Evolutionary conservation across 192 early-diverging fungal species (phyloP).

Genomic region (Chytriomyces sp.): DNA sequence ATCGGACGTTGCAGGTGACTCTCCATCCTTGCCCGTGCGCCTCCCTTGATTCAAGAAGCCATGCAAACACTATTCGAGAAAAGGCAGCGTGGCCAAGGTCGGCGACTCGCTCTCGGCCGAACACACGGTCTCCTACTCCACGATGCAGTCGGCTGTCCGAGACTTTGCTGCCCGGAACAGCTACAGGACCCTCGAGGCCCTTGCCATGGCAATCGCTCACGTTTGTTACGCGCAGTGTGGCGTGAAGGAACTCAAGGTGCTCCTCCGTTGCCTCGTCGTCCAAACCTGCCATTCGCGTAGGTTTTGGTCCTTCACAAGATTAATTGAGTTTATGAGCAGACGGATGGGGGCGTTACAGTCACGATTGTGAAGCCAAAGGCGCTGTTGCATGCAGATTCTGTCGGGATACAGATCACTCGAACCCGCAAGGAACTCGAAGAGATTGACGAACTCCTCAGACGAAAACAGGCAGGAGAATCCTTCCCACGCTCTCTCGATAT

Average conservation of each 20-base stretch:
- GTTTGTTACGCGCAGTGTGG: constrained; percentile 77
- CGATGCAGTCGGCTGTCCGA: constrained; percentile 72
- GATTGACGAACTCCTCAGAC: constrained; percentile 11
- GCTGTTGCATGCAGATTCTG: constrained; percentile 85
- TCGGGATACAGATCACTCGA: constrained; percentile 86
- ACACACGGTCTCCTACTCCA: constrained; percentile 82
- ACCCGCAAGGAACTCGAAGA: constrained; percentile 59
- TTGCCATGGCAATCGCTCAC: constrained; percentile 82
- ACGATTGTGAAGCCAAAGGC: constrained; percentile 83
- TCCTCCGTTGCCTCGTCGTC: constrained; percentile 12
- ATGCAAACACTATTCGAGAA: background rate
- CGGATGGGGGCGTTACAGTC: constrained; percentile 61
- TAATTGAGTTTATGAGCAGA: background rate
- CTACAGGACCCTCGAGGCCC: constrained; percentile 87
- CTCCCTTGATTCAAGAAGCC: background rate
- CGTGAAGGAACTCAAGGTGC: constrained; percentile 50
- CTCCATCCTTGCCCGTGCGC: background rate
- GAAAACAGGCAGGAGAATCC: background rate
- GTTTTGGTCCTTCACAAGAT: background rate
- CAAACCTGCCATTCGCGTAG: no score
- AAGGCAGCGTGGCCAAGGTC: constrained; percentile 66
- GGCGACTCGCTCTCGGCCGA: constrained; percentile 69
- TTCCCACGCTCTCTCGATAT: background rate
- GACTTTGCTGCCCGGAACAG: constrained; percentile 74
- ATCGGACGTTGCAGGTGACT: constrained; percentile 57